These are phyloP conservation scores for Russula lepida DNA, from an alignment of 768 basidiomycete genomes.

Conservation along the genomic window DNA sequence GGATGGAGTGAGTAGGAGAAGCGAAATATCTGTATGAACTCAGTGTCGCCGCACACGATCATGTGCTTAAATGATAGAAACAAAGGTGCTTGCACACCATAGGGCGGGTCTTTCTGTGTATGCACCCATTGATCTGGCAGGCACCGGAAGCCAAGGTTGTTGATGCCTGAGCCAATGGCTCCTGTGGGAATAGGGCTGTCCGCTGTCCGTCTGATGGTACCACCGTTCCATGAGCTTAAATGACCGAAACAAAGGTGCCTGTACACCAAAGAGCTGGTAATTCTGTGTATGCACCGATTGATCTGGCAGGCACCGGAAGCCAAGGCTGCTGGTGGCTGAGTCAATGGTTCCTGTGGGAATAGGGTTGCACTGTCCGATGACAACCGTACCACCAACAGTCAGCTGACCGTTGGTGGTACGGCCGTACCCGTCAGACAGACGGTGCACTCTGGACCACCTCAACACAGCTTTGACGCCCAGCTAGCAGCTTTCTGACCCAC, in stretches of 20 bases:
- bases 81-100: not conserved
- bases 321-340: not conserved
- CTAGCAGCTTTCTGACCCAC: too few relatives aligned
- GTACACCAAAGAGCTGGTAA: not conserved
- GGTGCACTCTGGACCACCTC: too few relatives aligned
- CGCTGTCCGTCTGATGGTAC: too few relatives aligned
- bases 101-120: not conserved
- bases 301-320: not conserved
- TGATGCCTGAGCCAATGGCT: not conserved
- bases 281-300: not conserved
- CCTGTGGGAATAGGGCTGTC: too few relatives aligned
- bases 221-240: not conserved
- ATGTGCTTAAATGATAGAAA: not conserved
- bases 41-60: not conserved
- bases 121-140: not conserved
- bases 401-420: too few relatives aligned
- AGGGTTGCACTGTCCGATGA: too few relatives aligned
- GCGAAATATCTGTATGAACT: not conserved
- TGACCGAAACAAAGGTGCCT: not conserved
- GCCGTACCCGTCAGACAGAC: too few relatives aligned
- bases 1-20: not conserved
- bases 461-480: too few relatives aligned
- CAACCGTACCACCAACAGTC: too few relatives aligned
- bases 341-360: not conserved
- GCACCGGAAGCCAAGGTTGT: not conserved